Base-by-base conservation (phyloP, 2,329 filamentous ascomycete genomes). In the Calonectria honghensis region DNA sequence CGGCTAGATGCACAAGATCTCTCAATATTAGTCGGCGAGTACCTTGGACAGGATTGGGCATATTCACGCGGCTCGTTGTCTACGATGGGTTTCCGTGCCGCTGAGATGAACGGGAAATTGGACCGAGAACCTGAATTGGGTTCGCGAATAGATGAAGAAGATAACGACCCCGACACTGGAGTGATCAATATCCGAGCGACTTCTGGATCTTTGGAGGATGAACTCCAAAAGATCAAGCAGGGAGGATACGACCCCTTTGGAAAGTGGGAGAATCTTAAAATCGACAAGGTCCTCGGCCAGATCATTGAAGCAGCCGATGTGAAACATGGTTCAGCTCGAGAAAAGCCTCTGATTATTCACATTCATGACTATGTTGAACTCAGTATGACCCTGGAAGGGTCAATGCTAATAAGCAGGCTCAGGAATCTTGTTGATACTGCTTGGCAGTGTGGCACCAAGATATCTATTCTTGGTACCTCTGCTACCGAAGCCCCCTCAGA, bases 321-420 rank as follows among this genome's bases (percentile, higher is more conserved):
- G 27, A 86, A 84, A 71, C 77, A 83, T 27, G 78, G 83, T 7
- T 75, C 77, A 35, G 61, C 77, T 9, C 80, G 82, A 79, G 82
- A 80, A 82, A 88, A 83, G 29, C 89, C 88, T 31, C 89, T 96
- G 10, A 93, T 98, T 73, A 88, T 97, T 50, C 95, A 95, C 79
- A 86, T 98, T 16, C 91, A 94, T 82, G 95, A 98, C 82, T 94
- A 95, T 80, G 92, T 94, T 68, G 95, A 97, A 76, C 88, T 99
- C 11, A 91, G 90, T 79, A 90, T 91, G 81, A 93, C 94, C 0
- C 84, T 90, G 7, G 92, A 95, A 73, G 95, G 95, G 14, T 88
- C 91, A 2, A 89, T 90, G 29, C 90, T 98, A 39, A 86, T 98
- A 10, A 87, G 89, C 51, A 92, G 93, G 73, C 86, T 99, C 16